Evolutionary conservation across 805 yeast species (phyloP).

Genomic region (Candida tibetensis): DNA sequence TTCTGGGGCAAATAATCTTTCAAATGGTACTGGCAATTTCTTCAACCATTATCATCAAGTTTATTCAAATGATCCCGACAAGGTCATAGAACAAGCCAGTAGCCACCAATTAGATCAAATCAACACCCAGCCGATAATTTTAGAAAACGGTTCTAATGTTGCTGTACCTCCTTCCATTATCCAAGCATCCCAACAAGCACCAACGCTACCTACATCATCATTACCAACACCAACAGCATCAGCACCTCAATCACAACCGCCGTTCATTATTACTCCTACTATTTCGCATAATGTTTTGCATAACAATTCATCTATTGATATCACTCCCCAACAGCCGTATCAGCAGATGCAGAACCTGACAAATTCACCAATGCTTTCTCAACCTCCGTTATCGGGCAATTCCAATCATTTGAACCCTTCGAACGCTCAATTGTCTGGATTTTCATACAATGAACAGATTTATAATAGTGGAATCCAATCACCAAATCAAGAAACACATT

Average conservation of each 20-base stretch:
- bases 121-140: slow-evolving; percentile 7
- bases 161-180: too few species aligned
- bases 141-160: not conserved
- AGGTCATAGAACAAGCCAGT: not conserved
- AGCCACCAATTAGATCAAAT: slow-evolving; percentile 5
- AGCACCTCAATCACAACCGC: too few species aligned
- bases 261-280: too few species aligned
- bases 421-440: slow-evolving; percentile 11
- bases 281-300: too few species aligned
- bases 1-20: not conserved
- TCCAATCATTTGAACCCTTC: not conserved
- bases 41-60: slow-evolving; percentile 16
- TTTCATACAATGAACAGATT: slow-evolving; percentile 20
- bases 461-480: slow-evolving; percentile 10
- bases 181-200: too few species aligned
- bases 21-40: slow-evolving; percentile 4
- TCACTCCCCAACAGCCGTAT: not conserved
- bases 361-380: not conserved
- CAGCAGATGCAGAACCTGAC: not conserved
- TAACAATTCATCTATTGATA: not conserved
- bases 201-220: too few species aligned
- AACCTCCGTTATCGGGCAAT: not conserved
- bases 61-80: slow-evolving; percentile 14
- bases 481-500: slow-evolving; percentile 9
- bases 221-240: too few species aligned